Evolutionary conservation across 805 yeast genomes (phyloP).

Genomic region (Komagataella kurtzmanii): DNA sequence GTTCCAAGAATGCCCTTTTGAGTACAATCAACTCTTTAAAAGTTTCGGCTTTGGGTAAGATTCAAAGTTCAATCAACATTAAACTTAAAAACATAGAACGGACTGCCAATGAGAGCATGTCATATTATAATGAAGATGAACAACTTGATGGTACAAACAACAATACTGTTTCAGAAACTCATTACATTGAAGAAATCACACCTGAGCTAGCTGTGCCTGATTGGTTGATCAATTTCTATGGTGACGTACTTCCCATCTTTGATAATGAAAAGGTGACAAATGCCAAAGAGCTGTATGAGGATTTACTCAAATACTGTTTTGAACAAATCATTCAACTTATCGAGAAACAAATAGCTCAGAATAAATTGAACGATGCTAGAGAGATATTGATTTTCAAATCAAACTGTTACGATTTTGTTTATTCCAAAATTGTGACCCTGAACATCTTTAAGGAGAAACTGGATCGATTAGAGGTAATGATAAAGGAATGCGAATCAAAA

Average conservation of each 20-base stretch:
- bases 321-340: slow-evolving; percentile 31
- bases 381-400: slow-evolving; percentile 29
- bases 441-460: slow-evolving; percentile 19
- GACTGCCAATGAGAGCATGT: neutral
- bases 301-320: slow-evolving; percentile 27
- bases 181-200: slow-evolving; percentile 20
- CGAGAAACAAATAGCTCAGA: slow-evolving; percentile 17
- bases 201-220: slow-evolving; percentile 71
- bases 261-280: slow-evolving; percentile 25
- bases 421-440: slow-evolving; percentile 37
- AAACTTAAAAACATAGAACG: neutral
- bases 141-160: neutral
- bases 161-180: neutral
- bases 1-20: neutral
- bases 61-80: neutral
- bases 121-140: neutral
- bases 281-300: slow-evolving; percentile 17
- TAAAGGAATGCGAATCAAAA: slow-evolving; percentile 21
- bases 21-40: neutral
- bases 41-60: neutral
- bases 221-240: slow-evolving; percentile 59
- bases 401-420: slow-evolving; percentile 48
- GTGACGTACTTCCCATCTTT: slow-evolving; percentile 45
- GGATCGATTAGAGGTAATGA: neutral
- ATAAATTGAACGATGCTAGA: slow-evolving; percentile 15